These are phyloP conservation scores for Fusarium citri DNA, from an alignment of 2,329 filamentous ascomycete species.

Conservation along the genomic window DNA sequence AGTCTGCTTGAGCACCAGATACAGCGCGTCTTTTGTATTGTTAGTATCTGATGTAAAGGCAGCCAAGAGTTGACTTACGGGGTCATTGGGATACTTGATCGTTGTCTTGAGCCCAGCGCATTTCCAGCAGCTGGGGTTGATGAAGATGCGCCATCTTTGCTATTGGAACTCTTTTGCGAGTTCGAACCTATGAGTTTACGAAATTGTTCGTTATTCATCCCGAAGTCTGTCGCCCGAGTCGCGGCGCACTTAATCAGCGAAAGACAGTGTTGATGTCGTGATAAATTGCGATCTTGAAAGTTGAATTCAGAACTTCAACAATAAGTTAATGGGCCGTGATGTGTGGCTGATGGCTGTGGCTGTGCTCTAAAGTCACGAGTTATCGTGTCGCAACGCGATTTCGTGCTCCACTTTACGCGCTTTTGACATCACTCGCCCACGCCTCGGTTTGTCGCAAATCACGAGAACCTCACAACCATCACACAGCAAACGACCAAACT, in stretches of 20 bases:
- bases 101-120: slow-evolving; percentile 79
- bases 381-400: slow-evolving; percentile 53
- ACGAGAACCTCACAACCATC: slow-evolving; percentile 2
- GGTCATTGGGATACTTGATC: slow-evolving; percentile 91
- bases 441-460: background rate
- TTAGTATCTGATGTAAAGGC: slow-evolving; percentile 35
- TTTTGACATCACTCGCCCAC: slow-evolving; percentile 24
- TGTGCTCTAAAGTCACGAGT: slow-evolving; percentile 50
- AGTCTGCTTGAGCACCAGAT: slow-evolving; percentile 68
- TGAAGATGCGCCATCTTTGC: slow-evolving; percentile 60
- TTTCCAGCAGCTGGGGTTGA: slow-evolving; percentile 51
- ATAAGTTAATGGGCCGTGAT: slow-evolving; percentile 25
- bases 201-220: slow-evolving; percentile 97
- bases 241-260: background rate
- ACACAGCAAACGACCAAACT: background rate
- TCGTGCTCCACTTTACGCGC: slow-evolving; percentile 54
- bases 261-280: slow-evolving; percentile 11
- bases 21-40: slow-evolving; percentile 70
- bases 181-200: slow-evolving; percentile 76
- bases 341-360: slow-evolving; percentile 40
- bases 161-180: slow-evolving; percentile 53
- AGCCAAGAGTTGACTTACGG: slow-evolving; percentile 68
- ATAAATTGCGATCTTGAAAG: slow-evolving; percentile 1
- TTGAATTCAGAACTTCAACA: slow-evolving; percentile 7
- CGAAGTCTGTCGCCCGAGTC: slow-evolving; percentile 1